A percentile compares a stretch with the other conserved stretches of the same genome.
Conservation (phyloP, 306 rosid genomes). For the Myrica gale region DNA sequence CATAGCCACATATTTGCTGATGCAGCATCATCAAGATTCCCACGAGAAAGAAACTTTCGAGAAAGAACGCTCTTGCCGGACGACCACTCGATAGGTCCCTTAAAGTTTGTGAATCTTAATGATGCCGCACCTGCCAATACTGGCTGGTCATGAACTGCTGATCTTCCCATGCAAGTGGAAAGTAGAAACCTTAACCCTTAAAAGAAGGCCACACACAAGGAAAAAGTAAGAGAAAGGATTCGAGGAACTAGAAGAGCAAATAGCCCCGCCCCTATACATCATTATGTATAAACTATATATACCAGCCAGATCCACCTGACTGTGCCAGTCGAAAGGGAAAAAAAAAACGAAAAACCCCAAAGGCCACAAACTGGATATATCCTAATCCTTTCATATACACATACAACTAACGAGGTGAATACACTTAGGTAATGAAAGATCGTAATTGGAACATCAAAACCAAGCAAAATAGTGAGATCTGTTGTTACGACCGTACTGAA, state of each 20-base stretch:
- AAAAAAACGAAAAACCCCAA: too few species aligned
- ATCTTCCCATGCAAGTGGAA: conserved; percentile 21
- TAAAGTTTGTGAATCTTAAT: conserved; percentile 57
- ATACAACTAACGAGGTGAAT: not conserved
- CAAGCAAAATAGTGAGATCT: not conserved
- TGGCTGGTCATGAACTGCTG: conserved; percentile 22
- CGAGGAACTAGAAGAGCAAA: conserved; percentile 3
- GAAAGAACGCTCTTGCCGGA: not conserved
- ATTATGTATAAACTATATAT: not conserved
- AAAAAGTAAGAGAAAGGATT: not conserved
- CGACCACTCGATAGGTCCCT: conserved; percentile 11
- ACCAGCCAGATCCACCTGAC: not conserved
- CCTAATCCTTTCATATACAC: not conserved
- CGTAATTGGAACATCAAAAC: not conserved
- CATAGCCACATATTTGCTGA: conserved; percentile 55
- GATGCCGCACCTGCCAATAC: conserved; percentile 53
- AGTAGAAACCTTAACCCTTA: conserved; percentile 38
- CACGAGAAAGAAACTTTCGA: conserved; percentile 25
- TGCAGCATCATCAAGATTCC: conserved; percentile 99
- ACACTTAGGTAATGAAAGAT: not conserved
- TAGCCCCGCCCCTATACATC: not conserved
- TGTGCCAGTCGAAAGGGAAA: not conserved
- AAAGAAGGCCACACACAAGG: conserved; percentile 11
- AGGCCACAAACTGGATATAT: not conserved
- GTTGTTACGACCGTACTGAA: not conserved